Conservation (phyloP, 2,329 filamentous ascomycete species). For the Fusarium fracticaudum region DNA sequence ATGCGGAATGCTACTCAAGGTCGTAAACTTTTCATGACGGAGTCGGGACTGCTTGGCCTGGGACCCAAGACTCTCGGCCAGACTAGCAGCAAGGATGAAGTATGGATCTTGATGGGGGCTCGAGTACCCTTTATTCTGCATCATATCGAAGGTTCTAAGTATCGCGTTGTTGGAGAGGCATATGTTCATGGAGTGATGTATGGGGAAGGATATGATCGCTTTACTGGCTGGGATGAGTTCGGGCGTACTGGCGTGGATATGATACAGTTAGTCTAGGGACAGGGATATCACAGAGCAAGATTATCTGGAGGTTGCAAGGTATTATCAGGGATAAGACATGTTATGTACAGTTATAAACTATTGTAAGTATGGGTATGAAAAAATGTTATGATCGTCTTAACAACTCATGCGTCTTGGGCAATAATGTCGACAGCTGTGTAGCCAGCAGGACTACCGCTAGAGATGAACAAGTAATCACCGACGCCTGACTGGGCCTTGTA, state of each 20-base stretch:
- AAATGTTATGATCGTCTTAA: neutral
- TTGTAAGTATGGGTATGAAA: neutral
- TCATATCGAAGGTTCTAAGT: neutral
- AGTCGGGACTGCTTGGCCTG: neutral
- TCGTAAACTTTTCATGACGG: neutral
- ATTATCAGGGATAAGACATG: neutral
- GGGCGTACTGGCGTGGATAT: neutral
- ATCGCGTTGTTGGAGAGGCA: neutral
- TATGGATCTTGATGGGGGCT: neutral
- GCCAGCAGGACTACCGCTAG: neutral
- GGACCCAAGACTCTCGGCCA: neutral
- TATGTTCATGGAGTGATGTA: neutral
- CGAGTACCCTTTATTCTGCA: neutral
- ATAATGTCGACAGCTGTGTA: neutral
- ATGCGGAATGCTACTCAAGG: neutral
- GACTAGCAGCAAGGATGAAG: neutral
- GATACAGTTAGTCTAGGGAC: neutral
- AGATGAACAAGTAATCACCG: neutral
- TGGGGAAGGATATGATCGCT: neutral
- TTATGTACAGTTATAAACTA: neutral
- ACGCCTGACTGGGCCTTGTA: neutral
- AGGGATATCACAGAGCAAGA: neutral
- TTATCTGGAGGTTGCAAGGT: fast-evolving
- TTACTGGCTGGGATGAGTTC: neutral
- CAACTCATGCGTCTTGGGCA: neutral